phyloP scores from a whole-genome alignment of 192 early-diverging fungal species.

The Powellomyces hirtus region DNA sequence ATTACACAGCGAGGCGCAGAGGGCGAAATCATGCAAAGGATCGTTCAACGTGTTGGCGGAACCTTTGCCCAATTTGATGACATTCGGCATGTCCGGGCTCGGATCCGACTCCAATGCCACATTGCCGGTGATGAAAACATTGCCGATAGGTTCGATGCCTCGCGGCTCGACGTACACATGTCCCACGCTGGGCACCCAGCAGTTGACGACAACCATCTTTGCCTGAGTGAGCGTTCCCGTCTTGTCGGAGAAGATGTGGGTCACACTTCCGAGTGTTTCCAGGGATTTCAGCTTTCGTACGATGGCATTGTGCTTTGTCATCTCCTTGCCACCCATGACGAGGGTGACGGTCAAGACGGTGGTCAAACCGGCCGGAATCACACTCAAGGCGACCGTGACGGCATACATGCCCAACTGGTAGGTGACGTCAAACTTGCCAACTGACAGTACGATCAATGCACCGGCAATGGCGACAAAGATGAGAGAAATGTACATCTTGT shows the following conservation, averaged over 20 bases:
- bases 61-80: too few species aligned
- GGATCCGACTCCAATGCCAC: background rate
- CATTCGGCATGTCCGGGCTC: too few species aligned
- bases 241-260: slow-evolving; percentile 67
- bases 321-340: slow-evolving; percentile 79
- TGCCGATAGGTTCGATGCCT: background rate
- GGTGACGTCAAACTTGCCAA: slow-evolving; percentile 56
- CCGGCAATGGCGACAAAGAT: slow-evolving; percentile 20
- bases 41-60: too few species aligned
- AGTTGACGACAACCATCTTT: slow-evolving; percentile 63
- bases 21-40: too few species aligned
- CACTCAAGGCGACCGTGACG: slow-evolving; percentile 83
- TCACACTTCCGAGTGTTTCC: slow-evolving; percentile 82
- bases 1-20: too few species aligned
- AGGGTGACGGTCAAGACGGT: slow-evolving; percentile 87
- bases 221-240: slow-evolving; percentile 85
- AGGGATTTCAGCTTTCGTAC: slow-evolving; percentile 79
- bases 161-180: background rate
- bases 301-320: slow-evolving; percentile 80
- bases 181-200: slow-evolving; percentile 4
- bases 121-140: background rate
- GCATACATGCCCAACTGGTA: slow-evolving; percentile 80
- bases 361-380: slow-evolving; percentile 84
- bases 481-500: slow-evolving; percentile 36
- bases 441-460: slow-evolving; percentile 36